These are phyloP conservation scores for Henckelia pumila DNA, from an alignment of 257 asterid genomes.

Conservation along the genomic window DNA sequence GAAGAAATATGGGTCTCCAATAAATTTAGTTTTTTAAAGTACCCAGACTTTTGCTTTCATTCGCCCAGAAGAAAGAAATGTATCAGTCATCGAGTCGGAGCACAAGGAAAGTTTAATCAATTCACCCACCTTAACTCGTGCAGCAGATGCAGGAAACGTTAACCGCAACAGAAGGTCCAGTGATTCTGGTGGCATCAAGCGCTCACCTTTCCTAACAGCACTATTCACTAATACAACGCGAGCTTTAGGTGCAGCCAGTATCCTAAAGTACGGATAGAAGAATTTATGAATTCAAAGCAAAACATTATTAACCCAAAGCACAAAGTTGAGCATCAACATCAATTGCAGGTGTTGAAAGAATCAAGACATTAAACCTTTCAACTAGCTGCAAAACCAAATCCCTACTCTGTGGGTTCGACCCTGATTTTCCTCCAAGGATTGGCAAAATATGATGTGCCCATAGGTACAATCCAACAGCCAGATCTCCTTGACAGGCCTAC, in stretches of 20 bases:
- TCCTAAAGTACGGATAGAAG: slow-evolving; percentile 36
- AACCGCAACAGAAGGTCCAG: slow-evolving; percentile 55
- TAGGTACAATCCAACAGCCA: slow-evolving; percentile 67
- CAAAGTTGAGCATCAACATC: slow-evolving; percentile 1
- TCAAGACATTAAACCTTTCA: slow-evolving; percentile 53
- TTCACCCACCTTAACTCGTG: slow-evolving; percentile 60
- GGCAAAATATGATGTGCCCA: slow-evolving; percentile 80
- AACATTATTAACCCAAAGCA: slow-evolving; percentile 1
- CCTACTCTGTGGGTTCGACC: slow-evolving; percentile 69
- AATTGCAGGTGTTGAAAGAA: not conserved
- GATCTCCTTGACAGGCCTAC: slow-evolving; percentile 78
- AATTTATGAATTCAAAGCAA: not conserved
- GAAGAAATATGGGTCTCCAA: too few relatives aligned
- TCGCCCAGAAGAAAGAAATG: too few relatives aligned
- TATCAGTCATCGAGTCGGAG: too few relatives aligned
- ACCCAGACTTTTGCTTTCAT: too few relatives aligned
- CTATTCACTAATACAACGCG: slow-evolving; percentile 50
- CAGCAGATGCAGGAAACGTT: slow-evolving; percentile 70
- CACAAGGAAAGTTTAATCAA: too few relatives aligned
- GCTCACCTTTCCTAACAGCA: slow-evolving; percentile 80
- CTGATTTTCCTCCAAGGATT: slow-evolving; percentile 63
- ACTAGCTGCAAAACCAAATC: slow-evolving; percentile 81
- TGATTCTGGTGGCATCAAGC: slow-evolving; percentile 73
- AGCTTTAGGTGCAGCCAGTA: slow-evolving; percentile 74
- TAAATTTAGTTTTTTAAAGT: too few relatives aligned